Evolutionary conservation across 2,329 filamentous ascomycete species (phyloP), one percentile per base, ranked within the genome.

Genomic region (Alternaria sp.): DNA sequence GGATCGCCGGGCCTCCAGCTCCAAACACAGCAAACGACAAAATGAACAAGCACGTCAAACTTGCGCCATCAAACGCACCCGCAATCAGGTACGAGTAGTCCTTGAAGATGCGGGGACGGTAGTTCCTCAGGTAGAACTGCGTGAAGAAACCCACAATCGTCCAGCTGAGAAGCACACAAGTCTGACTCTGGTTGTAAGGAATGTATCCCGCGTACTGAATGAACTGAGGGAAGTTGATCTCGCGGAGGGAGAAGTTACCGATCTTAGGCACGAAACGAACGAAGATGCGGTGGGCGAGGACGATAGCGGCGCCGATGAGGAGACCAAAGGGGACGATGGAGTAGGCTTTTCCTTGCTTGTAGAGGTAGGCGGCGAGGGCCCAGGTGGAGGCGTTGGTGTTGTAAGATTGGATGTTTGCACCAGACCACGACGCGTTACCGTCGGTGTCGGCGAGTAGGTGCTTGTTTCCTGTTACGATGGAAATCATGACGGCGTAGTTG

Each of bases 401-500:
- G 36, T 64, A 66, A 10, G 66, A 66, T 25, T 68, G 66, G 12
- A 68, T 66, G 8, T 45, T 62, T 10, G 63, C 63, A 32, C 66
- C 66, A 25, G 58, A 62, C 63, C 66, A 68, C 19, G 63, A 62
- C 21, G 63, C 47, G 40, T 68, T 56, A 8, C 66, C 66, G 45
- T 66, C 60, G n/a, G 44, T 58, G 17, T 68, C 58, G n/a, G 63
- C 63, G n/a, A 68, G 61, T 11, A 66, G 49, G 15, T 60, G 43
- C 30, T 53, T 60, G 45, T 66, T 66, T 7, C 61, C 58, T 28
- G 63, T 44, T 11, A 68, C 63, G 19, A 68, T 68, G 2, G 63
- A 68, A 19, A 58, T 62, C 66, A 68, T 68, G 25, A 68, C 61
- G 4, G 63, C 66, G 40, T 68, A 68, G 50, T 68, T 68, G 49